Evolutionary conservation across 106 monocot genomes (phyloP), one percentile per base, ranked within the genome.

Genomic region (Apostasia shenzhenica): DNA sequence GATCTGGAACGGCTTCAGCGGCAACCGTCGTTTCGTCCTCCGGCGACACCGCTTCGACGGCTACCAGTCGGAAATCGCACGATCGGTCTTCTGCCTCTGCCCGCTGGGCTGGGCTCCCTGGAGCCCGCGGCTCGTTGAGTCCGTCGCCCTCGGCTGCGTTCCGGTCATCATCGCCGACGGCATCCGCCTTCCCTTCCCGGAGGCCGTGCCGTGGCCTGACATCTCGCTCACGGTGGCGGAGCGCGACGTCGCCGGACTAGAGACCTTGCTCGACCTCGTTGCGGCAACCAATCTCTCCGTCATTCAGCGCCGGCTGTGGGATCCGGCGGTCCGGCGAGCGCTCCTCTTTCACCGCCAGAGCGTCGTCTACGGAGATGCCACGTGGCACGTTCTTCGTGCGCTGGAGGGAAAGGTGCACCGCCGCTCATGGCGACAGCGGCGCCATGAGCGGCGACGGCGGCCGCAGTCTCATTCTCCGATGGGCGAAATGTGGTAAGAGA

Each of bases 71-170:
- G 95, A 97, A 72, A 97, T 97, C 6, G 80, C 80, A 14, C 78
- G 89, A 11, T 92, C 92, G 3, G 79, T 85, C 0, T 97, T 89
- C 79, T 97, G 95, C 55, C 78, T 97, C 2, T 97, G 92, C 69
- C 97, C 92, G 14, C 68, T 80, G 5, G 92, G 97, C 42, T 97
- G 95, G 95, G 95, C 95, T 2, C 97, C 97, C 8, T 99, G 92
- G 97, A 99, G 97, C 65, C 97, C 97, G 4, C 78, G 97, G 37
- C 67, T 99, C 11, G 97, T 99, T 8, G 97, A 99, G 70, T 71
- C 97, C 53, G 92, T 92, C 6, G 75, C 80, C 3, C 87, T 99
- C 37, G 97, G 97, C 1, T 99, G 97, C 86, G 79, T 99, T 0
- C 92, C 97, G 40, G 92, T 99, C 59, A 67, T 99, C 68, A 85